Evolutionary conservation across 768 basidiomycete species (phyloP).

Genomic region (Lactarius evosmus): DNA sequence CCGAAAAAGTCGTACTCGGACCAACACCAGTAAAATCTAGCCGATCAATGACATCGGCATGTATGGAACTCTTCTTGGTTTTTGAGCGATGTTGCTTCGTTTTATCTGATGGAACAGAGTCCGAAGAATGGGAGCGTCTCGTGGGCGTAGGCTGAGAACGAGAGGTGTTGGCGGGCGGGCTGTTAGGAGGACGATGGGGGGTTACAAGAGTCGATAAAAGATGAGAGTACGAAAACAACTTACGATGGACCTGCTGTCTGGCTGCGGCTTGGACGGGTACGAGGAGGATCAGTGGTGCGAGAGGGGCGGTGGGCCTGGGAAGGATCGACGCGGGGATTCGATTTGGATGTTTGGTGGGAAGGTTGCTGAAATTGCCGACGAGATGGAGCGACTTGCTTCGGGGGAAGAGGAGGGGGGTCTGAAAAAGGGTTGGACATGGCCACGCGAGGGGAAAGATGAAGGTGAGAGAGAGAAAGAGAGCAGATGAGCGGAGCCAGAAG

Average conservation of each 20-base stretch:
- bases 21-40: slow-evolving; percentile 85
- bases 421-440: slow-evolving; percentile 18
- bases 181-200: slow-evolving; percentile 7
- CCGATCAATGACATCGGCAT: slow-evolving; percentile 88
- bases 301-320: slow-evolving; percentile 67
- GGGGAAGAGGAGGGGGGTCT: slow-evolving; percentile 36
- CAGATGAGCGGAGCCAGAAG: background rate
- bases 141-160: slow-evolving; percentile 30
- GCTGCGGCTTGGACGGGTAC: slow-evolving; percentile 52
- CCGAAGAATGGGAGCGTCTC: slow-evolving; percentile 51
- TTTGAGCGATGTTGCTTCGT: slow-evolving; percentile 46
- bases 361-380: slow-evolving; percentile 27
- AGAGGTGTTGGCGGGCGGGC: slow-evolving; percentile 11
- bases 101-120: slow-evolving; percentile 48
- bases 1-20: slow-evolving; percentile 52
- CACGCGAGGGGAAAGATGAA: slow-evolving; percentile 3
- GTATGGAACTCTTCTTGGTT: slow-evolving; percentile 70
- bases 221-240: slow-evolving; percentile 33
- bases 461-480: background rate
- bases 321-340: slow-evolving; percentile 46
- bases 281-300: slow-evolving; percentile 44
- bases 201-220: slow-evolving; percentile 21
- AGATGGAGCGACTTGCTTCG: slow-evolving; percentile 33
- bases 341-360: slow-evolving; percentile 4
- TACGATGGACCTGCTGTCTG: slow-evolving; percentile 49